A percentile compares a stretch with the other conserved stretches of the same genome.
phyloP scores from a whole-genome alignment of 495 filamentous ascomycete species.

The Chlorociboria aeruginascens region DNA sequence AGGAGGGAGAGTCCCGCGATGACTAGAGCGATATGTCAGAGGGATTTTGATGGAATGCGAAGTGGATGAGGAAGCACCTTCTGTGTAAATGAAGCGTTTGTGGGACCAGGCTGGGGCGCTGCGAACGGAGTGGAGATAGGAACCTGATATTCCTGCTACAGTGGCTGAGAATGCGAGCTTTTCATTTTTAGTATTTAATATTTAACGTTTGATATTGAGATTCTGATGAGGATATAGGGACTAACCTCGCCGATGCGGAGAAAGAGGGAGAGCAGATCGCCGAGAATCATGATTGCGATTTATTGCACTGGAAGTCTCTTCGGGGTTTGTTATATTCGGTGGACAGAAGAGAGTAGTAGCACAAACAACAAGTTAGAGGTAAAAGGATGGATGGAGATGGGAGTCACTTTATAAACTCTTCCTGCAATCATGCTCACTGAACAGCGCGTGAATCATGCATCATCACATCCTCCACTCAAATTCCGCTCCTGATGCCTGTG shows the following conservation, averaged over 20 bases:
- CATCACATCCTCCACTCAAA: too few relatives aligned
- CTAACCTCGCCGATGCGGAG: conserved; percentile 27
- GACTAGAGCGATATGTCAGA: conserved; percentile 9
- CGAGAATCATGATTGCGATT: conserved; percentile 19
- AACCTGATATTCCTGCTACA: conserved; percentile 44
- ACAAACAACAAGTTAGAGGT: too few relatives aligned
- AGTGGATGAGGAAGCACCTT: conserved; percentile 12
- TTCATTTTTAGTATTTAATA: not conserved
- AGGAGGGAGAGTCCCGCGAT: conserved; percentile 43
- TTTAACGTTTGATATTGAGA: not conserved
- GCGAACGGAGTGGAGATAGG: conserved; percentile 31
- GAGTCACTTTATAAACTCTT: too few relatives aligned
- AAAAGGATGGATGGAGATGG: too few relatives aligned
- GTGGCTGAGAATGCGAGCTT: conserved; percentile 30
- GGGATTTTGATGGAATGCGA: too few relatives aligned
- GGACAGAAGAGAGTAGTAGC: too few relatives aligned
- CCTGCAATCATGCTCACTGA: too few relatives aligned
- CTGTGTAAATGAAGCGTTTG: conserved; percentile 47
- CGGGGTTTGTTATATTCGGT: too few relatives aligned
- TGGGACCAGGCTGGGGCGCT: conserved; percentile 25
- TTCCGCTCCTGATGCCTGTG: too few relatives aligned
- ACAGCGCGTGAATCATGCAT: too few relatives aligned
- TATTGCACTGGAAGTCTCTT: not conserved
- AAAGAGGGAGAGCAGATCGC: conserved; percentile 36
- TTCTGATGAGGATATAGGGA: not conserved